A percentile compares a stretch with the other conserved stretches of the same genome.
phyloP scores from a whole-genome alignment of 768 basidiomycete genomes.

The Lactarius indigo region DNA sequence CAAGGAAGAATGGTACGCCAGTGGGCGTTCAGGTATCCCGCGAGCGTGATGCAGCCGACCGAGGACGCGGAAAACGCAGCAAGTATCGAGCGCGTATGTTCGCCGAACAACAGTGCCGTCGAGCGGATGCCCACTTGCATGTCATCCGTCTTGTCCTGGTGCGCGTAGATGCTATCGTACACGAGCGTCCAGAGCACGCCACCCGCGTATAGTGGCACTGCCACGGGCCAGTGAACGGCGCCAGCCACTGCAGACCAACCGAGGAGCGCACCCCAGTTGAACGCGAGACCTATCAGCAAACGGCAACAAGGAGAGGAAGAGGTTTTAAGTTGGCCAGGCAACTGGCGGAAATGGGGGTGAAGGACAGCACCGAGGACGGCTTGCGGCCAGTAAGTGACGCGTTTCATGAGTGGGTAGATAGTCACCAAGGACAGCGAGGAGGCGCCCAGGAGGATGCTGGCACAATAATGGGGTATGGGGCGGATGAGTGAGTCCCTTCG shows the following conservation, averaged over 20 bases:
- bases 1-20: constrained; percentile 74
- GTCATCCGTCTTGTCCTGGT: constrained; percentile 97
- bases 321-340: too few relatives aligned
- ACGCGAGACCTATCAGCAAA: constrained; percentile 67
- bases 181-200: constrained; percentile 92
- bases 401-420: constrained; percentile 95
- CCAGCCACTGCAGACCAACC: constrained; percentile 96
- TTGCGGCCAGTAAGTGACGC: constrained; percentile 96
- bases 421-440: constrained; percentile 85
- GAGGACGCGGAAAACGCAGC: constrained; percentile 68
- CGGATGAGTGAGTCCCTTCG: background rate
- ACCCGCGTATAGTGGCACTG: constrained; percentile 85
- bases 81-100: constrained; percentile 71
- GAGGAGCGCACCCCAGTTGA: constrained; percentile 95
- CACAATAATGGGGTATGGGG: background rate
- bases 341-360: too few relatives aligned
- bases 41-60: constrained; percentile 68
- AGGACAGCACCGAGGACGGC: constrained; percentile 73
- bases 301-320: background rate
- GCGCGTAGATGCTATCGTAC: constrained; percentile 97
- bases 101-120: constrained; percentile 88
- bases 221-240: constrained; percentile 73
- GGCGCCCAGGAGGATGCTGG: constrained; percentile 87
- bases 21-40: constrained; percentile 80
- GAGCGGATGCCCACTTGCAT: constrained; percentile 84